A percentile compares a stretch with the other conserved stretches of the same genome.
Evolutionary conservation across 352 stramenopile genomes (phyloP).

Genomic region (Globisporangium nagaii): DNA sequence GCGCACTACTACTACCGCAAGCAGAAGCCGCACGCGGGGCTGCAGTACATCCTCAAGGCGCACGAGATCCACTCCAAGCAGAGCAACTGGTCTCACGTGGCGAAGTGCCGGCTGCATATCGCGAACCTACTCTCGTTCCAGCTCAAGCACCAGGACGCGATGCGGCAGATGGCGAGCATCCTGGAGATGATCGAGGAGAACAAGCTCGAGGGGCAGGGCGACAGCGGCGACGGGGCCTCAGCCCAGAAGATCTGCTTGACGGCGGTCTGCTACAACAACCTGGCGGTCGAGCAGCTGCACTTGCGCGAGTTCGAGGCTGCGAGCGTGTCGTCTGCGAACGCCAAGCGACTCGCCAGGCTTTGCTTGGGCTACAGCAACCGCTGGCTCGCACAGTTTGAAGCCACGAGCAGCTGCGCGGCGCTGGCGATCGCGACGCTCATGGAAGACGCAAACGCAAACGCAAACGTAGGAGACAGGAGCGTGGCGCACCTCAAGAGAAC

Average conservation of each 20-base stretch:
- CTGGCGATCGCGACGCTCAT: slow-evolving; percentile 67
- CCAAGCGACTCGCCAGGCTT: slow-evolving; percentile 81
- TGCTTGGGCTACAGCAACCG: slow-evolving; percentile 91
- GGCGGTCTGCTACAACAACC: slow-evolving; percentile 90
- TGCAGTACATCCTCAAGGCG: slow-evolving; percentile 83
- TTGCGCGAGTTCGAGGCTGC: slow-evolving; percentile 79
- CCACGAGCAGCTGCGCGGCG: slow-evolving; percentile 71
- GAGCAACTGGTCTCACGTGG: slow-evolving; percentile 77
- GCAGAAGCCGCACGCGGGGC: slow-evolving; percentile 71
- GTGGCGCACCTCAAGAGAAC: not conserved
- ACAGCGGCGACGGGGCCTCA: slow-evolving; percentile 31
- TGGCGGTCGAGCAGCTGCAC: slow-evolving; percentile 88
- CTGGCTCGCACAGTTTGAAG: slow-evolving; percentile 86
- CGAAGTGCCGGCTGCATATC: slow-evolving; percentile 88
- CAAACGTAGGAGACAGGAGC: no score
- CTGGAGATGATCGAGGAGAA: slow-evolving; percentile 88
- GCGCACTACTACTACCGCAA: slow-evolving; percentile 89
- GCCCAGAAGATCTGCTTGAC: slow-evolving; percentile 89
- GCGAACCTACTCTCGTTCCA: slow-evolving; percentile 72
- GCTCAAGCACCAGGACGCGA: slow-evolving; percentile 73
- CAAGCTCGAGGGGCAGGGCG: slow-evolving; percentile 56
- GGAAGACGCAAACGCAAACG: slow-evolving; percentile 38
- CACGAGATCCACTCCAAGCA: slow-evolving; percentile 76
- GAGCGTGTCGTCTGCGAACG: slow-evolving; percentile 74
- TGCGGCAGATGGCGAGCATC: slow-evolving; percentile 75